Evolutionary conservation across 352 stramenopile genomes (phyloP), one percentile per base, ranked within the genome.

Genomic region (Pythium grandisporangium): DNA sequence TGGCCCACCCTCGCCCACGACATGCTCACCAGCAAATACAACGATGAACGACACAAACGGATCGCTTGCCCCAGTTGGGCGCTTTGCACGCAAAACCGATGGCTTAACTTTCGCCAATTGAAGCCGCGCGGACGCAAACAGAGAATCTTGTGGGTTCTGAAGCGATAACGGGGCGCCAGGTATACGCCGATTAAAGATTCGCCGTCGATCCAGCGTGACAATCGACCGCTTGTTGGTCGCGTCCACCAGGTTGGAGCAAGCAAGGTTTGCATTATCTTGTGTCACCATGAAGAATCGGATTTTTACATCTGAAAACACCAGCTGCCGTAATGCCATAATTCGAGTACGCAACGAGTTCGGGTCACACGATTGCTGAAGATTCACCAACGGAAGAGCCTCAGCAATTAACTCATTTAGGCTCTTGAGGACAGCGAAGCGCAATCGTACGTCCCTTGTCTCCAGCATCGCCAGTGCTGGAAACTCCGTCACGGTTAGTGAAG

Each of bases 41-140:
- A 86, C 77, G 26, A 84, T 83, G 53, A 90, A 90, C 19, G 77
- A 68, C 13, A 90, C 71, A 35, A 90, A 90, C 21, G 77, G 77
- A 37, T 90, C 77, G 33, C 73, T 86, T 8, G 77, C 77, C 26
- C 77, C 77, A 1, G 69, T 81, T 0, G 77, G 77, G n/a, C 77
- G 67, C 51, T 86, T 87, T 6, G 70, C 71, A 2, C 73, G 69
- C 20, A 90, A 50, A 17, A 66, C 24, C 6, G 64, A 67, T 2
- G 71, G 61, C 2, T 66, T 64, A 11, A 84, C 61, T 6, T 38
- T 39, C 5, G 59, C 58, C 13, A 90, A 44, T 25, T 90, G 77
- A 7, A 51, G 41, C 61, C 79, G 80, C 4, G 70, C 73, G 12
- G 63, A 67, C 14, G 65, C 73, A 58, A 90, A 90, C 1, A 90